phyloP scores from a whole-genome alignment of 768 basidiomycete genomes.

The Boletus eberwhitei region DNA sequence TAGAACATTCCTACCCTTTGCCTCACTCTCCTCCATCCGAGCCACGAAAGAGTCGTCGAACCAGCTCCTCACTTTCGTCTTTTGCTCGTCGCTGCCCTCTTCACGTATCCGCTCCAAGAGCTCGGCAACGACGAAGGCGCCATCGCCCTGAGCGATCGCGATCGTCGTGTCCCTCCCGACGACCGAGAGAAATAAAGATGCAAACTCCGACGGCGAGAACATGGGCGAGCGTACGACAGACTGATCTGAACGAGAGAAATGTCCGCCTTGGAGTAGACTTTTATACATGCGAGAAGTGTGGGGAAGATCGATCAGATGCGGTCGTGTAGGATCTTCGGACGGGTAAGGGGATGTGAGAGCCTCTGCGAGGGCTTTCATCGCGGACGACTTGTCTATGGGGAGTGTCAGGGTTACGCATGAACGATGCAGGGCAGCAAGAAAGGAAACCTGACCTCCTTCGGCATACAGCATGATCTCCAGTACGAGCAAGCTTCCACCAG shows the following conservation, averaged over 20 bases:
- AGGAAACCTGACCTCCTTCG: slow-evolving; percentile 64
- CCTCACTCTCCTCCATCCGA: slow-evolving; percentile 49
- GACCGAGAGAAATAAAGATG: slow-evolving; percentile 49
- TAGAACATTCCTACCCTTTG: slow-evolving; percentile 71
- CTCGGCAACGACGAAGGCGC: slow-evolving; percentile 75
- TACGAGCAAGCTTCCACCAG: slow-evolving; percentile 76
- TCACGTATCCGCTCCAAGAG: slow-evolving; percentile 57
- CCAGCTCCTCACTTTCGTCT: slow-evolving; percentile 51
- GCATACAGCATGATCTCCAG: slow-evolving; percentile 82
- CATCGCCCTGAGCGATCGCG: slow-evolving; percentile 57
- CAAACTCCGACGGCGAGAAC: slow-evolving; percentile 63
- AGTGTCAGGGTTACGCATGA: neutral
- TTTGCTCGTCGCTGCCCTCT: slow-evolving; percentile 39
- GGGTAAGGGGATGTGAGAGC: slow-evolving; percentile 58
- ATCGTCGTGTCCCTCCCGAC: slow-evolving; percentile 52
- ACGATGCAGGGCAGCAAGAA: slow-evolving; percentile 7
- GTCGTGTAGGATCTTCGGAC: slow-evolving; percentile 42
- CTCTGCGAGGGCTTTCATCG: slow-evolving; percentile 56
- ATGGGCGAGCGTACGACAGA: slow-evolving; percentile 47
- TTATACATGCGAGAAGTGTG: slow-evolving; percentile 86
- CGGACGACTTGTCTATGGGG: slow-evolving; percentile 62
- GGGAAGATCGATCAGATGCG: slow-evolving; percentile 77
- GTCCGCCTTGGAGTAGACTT: slow-evolving; percentile 85
- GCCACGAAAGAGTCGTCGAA: slow-evolving; percentile 49
- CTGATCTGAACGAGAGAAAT: slow-evolving; percentile 65